Evolutionary conservation across 768 basidiomycete species (phyloP).

Genomic region (Trametopsis cervina): DNA sequence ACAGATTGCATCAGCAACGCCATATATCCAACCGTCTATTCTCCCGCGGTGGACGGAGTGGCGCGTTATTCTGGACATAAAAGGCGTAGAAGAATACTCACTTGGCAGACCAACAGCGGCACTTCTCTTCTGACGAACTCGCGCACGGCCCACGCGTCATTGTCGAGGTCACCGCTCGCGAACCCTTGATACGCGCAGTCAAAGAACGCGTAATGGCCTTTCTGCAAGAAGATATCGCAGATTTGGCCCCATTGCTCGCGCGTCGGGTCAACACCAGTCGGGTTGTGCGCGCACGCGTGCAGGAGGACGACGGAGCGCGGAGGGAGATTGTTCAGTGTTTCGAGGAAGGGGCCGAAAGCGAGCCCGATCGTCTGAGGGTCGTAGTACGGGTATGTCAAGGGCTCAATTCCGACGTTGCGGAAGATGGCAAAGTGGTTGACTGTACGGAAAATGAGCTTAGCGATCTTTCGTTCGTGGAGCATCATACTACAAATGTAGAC

Average conservation of each 20-base stretch:
- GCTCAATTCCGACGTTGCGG: slow-evolving; percentile 83
- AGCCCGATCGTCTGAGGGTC: slow-evolving; percentile 85
- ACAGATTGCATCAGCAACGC: neutral
- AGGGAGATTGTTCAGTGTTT: slow-evolving; percentile 55
- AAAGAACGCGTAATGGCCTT: slow-evolving; percentile 85
- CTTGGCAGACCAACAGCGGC: slow-evolving; percentile 84
- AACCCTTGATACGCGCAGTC: slow-evolving; percentile 98
- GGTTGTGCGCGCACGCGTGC: slow-evolving; percentile 95
- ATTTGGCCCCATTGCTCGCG: slow-evolving; percentile 78
- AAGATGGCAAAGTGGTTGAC: slow-evolving; percentile 90
- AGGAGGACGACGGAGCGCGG: slow-evolving; percentile 80
- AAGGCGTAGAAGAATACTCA: slow-evolving; percentile 25
- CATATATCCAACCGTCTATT: too few species aligned
- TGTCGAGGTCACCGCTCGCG: slow-evolving; percentile 85
- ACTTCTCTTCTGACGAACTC: slow-evolving; percentile 74
- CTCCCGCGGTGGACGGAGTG: neutral
- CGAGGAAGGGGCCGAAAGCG: slow-evolving; percentile 66
- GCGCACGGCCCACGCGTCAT: slow-evolving; percentile 88
- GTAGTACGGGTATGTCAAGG: slow-evolving; percentile 90
- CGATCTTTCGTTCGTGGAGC: too few species aligned
- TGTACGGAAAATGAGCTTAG: slow-evolving; percentile 22
- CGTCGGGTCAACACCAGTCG: slow-evolving; percentile 93
- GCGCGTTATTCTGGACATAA: neutral
- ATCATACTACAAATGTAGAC: slow-evolving; percentile 28
- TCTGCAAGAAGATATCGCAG: slow-evolving; percentile 61